Conservation (phyloP, 768 basidiomycete species). For the Phlegmacium glaucopus region DNA sequence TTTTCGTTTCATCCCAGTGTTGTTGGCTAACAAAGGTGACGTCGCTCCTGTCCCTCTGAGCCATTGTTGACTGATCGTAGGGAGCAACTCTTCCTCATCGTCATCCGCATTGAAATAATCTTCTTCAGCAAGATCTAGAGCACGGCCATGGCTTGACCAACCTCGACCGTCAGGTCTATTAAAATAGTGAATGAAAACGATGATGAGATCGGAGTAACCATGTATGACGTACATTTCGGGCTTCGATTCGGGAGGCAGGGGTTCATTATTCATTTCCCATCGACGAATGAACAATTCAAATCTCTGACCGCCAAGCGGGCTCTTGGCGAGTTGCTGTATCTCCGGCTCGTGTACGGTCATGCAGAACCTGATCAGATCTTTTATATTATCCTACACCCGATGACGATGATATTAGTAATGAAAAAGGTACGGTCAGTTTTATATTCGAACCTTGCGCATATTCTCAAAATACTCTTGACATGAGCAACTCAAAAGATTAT, state of each 20-base stretch:
- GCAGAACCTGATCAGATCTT: conserved; percentile 77
- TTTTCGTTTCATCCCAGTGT: conserved; percentile 52
- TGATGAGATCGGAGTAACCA: neutral
- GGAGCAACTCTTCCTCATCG: conserved; percentile 57
- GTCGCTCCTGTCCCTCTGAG: conserved; percentile 25
- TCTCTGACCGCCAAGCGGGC: conserved; percentile 57
- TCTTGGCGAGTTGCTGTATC: conserved; percentile 61
- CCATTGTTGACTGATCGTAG: conserved; percentile 38
- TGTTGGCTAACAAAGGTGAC: conserved; percentile 32
- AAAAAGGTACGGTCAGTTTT: neutral
- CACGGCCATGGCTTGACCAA: conserved; percentile 40
- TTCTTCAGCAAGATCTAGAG: conserved; percentile 79
- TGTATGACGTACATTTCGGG: conserved; percentile 43
- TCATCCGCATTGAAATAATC: conserved; percentile 91
- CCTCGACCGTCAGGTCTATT: conserved; percentile 39
- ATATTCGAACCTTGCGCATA: conserved; percentile 71
- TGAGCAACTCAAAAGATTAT: conserved; percentile 91
- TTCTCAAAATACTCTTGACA: conserved; percentile 96
- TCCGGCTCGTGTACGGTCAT: conserved; percentile 73
- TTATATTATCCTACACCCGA: conserved; percentile 72
- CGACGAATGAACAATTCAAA: conserved; percentile 72
- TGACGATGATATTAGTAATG: neutral
- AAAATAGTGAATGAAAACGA: conserved; percentile 10
- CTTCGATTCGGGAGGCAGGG: conserved; percentile 50
- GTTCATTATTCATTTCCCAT: conserved; percentile 93